phyloP scores from a whole-genome alignment of 169 alveolate species.

The Eimeria sp. region DNA sequence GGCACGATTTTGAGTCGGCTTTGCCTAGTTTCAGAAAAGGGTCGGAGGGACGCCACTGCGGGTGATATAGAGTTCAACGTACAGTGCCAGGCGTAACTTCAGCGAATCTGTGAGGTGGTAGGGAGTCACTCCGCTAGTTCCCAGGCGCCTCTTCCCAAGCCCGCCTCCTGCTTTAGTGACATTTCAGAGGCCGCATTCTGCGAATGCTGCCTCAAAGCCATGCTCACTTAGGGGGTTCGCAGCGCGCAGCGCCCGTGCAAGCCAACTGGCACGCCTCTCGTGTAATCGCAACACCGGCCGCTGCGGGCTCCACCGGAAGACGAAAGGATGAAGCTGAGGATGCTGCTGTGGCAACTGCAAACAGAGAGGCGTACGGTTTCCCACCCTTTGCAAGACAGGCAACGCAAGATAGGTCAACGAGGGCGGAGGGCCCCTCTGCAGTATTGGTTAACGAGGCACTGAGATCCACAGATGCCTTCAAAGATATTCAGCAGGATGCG shows the following conservation, averaged over 20 bases:
- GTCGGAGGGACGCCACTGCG: background rate
- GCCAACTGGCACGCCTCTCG: background rate
- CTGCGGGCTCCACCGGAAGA: background rate
- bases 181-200: background rate
- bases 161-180: background rate
- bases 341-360: background rate
- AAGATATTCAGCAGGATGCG: background rate
- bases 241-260: conserved; percentile 18
- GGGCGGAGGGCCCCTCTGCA: background rate
- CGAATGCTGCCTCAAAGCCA: background rate
- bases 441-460: background rate
- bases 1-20: background rate
- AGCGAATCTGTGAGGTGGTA: background rate
- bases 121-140: background rate
- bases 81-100: background rate
- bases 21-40: background rate
- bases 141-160: background rate
- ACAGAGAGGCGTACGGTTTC: background rate
- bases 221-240: background rate
- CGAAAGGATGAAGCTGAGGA: background rate
- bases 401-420: background rate
- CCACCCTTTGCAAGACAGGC: background rate
- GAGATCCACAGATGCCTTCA: background rate
- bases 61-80: background rate
- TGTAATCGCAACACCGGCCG: background rate